These are phyloP conservation scores for Fusarium keratoplasticum DNA, from an alignment of 2,329 filamentous ascomycete genomes.

Conservation along the genomic window DNA sequence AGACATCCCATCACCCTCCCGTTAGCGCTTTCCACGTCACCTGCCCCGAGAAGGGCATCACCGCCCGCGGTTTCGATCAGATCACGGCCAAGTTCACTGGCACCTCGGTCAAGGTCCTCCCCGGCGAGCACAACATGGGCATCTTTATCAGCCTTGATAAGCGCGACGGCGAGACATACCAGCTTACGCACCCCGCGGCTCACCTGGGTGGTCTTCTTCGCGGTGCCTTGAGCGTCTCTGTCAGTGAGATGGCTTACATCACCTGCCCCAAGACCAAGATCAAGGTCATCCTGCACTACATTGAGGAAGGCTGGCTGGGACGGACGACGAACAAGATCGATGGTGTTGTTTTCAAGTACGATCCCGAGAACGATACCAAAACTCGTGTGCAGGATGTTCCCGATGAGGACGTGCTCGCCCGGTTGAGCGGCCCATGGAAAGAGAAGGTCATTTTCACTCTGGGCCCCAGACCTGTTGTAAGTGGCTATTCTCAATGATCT, in stretches of 20 bases:
- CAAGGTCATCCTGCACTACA: conserved; percentile 92
- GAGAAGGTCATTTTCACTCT: conserved; percentile 73
- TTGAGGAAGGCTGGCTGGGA: conserved; percentile 95
- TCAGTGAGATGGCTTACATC: conserved; percentile 89
- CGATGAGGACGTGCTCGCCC: conserved; percentile 83
- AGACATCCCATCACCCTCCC: conserved; percentile 97
- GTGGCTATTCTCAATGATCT: conserved; percentile 46
- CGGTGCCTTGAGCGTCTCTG: conserved; percentile 88
- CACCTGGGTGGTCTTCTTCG: conserved; percentile 89
- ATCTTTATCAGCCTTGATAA: conserved; percentile 92
- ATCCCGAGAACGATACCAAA: conserved; percentile 86
- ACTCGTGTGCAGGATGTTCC: conserved; percentile 86
- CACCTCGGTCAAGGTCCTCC: conserved; percentile 89
- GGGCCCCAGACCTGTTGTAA: conserved; percentile 70
- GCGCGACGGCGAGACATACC: conserved; percentile 88
- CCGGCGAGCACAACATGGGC: conserved; percentile 92
- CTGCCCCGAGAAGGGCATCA: conserved; percentile 90
- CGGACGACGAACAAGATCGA: conserved; percentile 92
- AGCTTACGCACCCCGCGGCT: conserved; percentile 93
- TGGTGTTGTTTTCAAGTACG: conserved; percentile 90
- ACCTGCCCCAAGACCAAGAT: conserved; percentile 90
- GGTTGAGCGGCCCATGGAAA: conserved; percentile 89
- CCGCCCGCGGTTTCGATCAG: conserved; percentile 92
- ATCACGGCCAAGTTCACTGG: conserved; percentile 98
- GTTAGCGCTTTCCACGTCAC: conserved; percentile 96